Percentiles rank a stretch among this genome's conserved stretches.
phyloP scores from a whole-genome alignment of 2,329 filamentous ascomycete genomes.

The Xylariomycetidae sp. region DNA sequence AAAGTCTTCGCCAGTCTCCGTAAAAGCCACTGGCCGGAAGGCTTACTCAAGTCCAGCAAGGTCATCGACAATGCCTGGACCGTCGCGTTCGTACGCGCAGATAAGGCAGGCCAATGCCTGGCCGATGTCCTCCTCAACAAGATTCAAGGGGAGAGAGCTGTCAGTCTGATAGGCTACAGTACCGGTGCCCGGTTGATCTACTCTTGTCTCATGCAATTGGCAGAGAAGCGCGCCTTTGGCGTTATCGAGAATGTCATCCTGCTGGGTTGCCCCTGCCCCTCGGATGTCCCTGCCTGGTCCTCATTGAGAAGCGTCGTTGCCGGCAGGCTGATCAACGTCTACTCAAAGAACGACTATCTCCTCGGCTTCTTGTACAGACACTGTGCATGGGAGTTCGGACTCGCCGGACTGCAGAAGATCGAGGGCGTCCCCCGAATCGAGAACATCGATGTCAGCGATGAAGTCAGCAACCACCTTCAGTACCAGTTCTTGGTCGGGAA shows the following conservation, averaged over 20 bases:
- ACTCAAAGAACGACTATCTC: slow-evolving; percentile 79
- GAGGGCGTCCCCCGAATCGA: slow-evolving; percentile 60
- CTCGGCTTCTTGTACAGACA: slow-evolving; percentile 83
- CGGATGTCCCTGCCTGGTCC: slow-evolving; percentile 67
- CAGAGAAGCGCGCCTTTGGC: slow-evolving; percentile 74
- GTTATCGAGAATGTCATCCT: slow-evolving; percentile 78
- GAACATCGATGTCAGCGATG: slow-evolving; percentile 60
- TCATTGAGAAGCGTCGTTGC: slow-evolving; percentile 71
- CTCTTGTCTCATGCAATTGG: slow-evolving; percentile 69
- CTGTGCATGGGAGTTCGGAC: slow-evolving; percentile 72
- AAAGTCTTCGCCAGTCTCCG: slow-evolving; percentile 51
- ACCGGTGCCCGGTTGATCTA: slow-evolving; percentile 78
- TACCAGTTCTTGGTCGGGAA: slow-evolving; percentile 63
- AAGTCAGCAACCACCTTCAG: slow-evolving; percentile 62
- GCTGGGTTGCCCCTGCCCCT: slow-evolving; percentile 76
- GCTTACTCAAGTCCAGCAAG: slow-evolving; percentile 61
- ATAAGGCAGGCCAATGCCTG: slow-evolving; percentile 64
- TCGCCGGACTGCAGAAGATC: slow-evolving; percentile 76
- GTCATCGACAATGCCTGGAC: slow-evolving; percentile 79
- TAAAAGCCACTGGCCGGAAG: slow-evolving; percentile 54
- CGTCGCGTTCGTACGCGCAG: slow-evolving; percentile 67
- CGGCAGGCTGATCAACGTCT: slow-evolving; percentile 85
- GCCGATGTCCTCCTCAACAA: slow-evolving; percentile 78
- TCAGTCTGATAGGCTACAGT: slow-evolving; percentile 77
- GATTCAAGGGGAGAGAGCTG: slow-evolving; percentile 74